phyloP scores from a whole-genome alignment of 768 basidiomycete genomes.

The Calocybe cyanea region DNA sequence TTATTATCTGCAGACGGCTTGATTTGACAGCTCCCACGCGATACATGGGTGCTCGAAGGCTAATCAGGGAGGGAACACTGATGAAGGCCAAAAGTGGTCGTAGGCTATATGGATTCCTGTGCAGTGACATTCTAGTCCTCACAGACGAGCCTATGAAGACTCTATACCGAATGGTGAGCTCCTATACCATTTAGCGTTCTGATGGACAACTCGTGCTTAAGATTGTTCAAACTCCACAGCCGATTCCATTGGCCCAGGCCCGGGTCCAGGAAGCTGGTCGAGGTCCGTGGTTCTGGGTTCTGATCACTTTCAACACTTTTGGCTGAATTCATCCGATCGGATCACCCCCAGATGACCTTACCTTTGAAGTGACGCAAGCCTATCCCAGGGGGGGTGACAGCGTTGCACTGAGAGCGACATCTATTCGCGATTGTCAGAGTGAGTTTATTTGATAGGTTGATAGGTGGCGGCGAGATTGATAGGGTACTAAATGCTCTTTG shows the following conservation, averaged over 20 bases:
- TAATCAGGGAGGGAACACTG: slow-evolving; percentile 77
- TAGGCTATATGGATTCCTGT: slow-evolving; percentile 74
- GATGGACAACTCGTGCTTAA: background rate
- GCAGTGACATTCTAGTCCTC: slow-evolving; percentile 86
- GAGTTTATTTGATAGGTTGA: background rate
- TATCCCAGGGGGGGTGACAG: slow-evolving; percentile 75
- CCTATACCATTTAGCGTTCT: background rate
- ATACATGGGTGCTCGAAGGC: slow-evolving; percentile 71
- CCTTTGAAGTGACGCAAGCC: slow-evolving; percentile 61
- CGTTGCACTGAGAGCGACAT: slow-evolving; percentile 43
- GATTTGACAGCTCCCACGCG: slow-evolving; percentile 91
- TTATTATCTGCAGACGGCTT: slow-evolving; percentile 38
- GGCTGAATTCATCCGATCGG: background rate
- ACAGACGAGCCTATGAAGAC: slow-evolving; percentile 68
- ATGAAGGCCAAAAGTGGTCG: slow-evolving; percentile 83
- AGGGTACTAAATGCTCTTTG: background rate
- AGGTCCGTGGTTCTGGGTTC: slow-evolving; percentile 32
- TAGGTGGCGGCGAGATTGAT: background rate
- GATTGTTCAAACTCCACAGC: slow-evolving; percentile 35
- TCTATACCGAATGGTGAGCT: slow-evolving; percentile 74
- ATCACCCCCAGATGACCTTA: slow-evolving; percentile 51
- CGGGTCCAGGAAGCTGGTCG: slow-evolving; percentile 51
- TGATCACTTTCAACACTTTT: background rate
- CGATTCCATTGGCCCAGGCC: slow-evolving; percentile 69
- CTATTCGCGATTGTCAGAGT: slow-evolving; percentile 18